phyloP scores from a whole-genome alignment of 352 stramenopile genomes.

The Pythium chondricola region DNA sequence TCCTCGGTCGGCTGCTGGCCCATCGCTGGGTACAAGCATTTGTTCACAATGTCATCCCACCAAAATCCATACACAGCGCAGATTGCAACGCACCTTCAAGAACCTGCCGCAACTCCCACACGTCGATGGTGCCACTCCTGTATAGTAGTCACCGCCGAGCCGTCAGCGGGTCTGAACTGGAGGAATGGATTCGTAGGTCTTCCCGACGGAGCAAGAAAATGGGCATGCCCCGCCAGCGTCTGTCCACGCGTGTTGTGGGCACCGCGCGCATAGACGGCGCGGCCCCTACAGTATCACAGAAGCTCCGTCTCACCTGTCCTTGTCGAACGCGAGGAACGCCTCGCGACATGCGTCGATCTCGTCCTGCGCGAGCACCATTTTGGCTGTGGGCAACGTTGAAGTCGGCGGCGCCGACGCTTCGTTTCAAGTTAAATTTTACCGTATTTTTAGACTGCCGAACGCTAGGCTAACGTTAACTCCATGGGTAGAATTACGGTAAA shows the following conservation, averaged over 20 bases:
- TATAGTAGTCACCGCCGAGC: not conserved
- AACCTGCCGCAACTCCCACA: slow-evolving; percentile 90
- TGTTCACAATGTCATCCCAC: no score
- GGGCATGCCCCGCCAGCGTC: no score
- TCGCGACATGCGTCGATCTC: slow-evolving; percentile 96
- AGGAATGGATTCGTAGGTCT: no score
- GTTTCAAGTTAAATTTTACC: slow-evolving; percentile 1
- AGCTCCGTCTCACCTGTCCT: slow-evolving; percentile 88
- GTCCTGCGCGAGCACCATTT: slow-evolving; percentile 90
- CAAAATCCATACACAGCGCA: not conserved
- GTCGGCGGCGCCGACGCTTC: not conserved
- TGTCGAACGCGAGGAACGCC: slow-evolving; percentile 97
- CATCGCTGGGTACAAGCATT: slow-evolving; percentile 81
- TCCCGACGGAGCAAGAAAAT: no score
- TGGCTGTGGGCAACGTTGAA: not conserved
- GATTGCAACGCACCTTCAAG: slow-evolving; percentile 86
- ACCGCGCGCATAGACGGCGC: no score
- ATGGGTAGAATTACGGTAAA: no score
- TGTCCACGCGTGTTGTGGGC: no score
- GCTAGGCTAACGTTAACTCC: no score
- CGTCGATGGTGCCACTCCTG: slow-evolving; percentile 93
- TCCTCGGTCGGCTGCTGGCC: slow-evolving; percentile 97
- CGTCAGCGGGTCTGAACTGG: no score
- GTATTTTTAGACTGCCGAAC: slow-evolving; percentile 7
- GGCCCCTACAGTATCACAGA: no score